phyloP scores from a whole-genome alignment of 208 protist species.

The Porcisia hertigi region DNA sequence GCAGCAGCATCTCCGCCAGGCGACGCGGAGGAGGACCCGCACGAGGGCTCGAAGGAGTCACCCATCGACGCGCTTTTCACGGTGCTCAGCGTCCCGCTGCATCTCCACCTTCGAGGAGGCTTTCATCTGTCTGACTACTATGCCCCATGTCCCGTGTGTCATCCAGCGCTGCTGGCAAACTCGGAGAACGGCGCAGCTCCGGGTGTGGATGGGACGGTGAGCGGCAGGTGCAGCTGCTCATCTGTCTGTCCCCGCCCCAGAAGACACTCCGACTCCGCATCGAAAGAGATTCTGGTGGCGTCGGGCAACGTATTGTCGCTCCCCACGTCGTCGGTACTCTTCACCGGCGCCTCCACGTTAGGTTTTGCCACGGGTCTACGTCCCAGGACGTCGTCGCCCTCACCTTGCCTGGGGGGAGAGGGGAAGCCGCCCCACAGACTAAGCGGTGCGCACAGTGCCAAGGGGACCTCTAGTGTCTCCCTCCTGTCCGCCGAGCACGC shows the following conservation, averaged over 20 bases:
- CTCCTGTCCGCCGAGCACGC: neutral
- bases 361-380: conserved; percentile 1
- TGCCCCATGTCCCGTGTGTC: conserved; percentile 30
- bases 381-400: neutral
- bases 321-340: conserved; percentile 1
- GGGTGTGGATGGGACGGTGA: neutral
- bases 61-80: conserved; percentile 21
- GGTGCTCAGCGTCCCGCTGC: conserved; percentile 23
- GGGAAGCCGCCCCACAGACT: neutral
- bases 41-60: neutral
- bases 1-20: neutral
- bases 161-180: conserved; percentile 21
- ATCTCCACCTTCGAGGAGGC: conserved; percentile 26
- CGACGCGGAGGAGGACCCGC: neutral
- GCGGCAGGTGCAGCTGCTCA: conserved; percentile 4
- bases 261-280: neutral
- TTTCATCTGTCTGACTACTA: conserved; percentile 41
- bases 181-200: neutral
- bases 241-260: neutral
- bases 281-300: neutral
- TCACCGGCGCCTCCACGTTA: conserved; percentile 5
- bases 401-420: neutral
- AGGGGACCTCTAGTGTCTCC: neutral
- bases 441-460: neutral
- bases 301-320: neutral